Evolutionary conservation across 2,329 filamentous ascomycete genomes (phyloP).

Genomic region (Karstenula rhodostoma): DNA sequence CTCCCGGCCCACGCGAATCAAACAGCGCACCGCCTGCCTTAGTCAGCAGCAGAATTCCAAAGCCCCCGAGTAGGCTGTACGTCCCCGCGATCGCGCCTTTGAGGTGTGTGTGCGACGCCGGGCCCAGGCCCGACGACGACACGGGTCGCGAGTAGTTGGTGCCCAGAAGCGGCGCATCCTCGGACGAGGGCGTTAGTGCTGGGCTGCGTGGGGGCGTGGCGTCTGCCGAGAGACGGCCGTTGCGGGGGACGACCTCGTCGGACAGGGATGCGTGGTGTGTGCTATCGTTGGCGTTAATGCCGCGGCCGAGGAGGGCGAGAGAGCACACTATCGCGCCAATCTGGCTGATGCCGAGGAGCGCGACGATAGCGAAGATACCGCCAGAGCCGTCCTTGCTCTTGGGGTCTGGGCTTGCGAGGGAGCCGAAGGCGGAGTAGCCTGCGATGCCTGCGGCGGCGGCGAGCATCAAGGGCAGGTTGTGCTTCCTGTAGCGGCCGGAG

Average conservation of each 20-base stretch:
- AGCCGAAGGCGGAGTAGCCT: conserved; percentile 80
- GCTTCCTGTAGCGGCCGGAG: conserved; percentile 69
- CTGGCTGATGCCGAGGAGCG: conserved; percentile 87
- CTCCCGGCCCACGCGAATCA: conserved; percentile 74
- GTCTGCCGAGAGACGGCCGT: conserved; percentile 41
- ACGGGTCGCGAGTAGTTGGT: conserved; percentile 22
- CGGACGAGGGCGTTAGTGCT: conserved; percentile 35
- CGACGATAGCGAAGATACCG: conserved; percentile 77
- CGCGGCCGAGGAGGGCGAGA: conserved; percentile 83
- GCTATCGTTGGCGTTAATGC: conserved; percentile 67
- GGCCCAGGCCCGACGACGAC: conserved; percentile 15
- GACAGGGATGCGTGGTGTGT: conserved; percentile 17
- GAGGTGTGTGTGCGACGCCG: conserved; percentile 62
- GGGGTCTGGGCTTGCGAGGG: conserved; percentile 79
- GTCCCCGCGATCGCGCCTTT: conserved; percentile 96
- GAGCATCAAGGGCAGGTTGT: conserved; percentile 77
- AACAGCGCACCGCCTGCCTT: conserved; percentile 90
- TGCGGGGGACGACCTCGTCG: conserved; percentile 24
- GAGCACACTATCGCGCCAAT: conserved; percentile 97
- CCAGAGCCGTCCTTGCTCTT: conserved; percentile 72
- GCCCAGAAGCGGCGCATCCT: conserved; percentile 40
- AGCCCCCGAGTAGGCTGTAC: conserved; percentile 89
- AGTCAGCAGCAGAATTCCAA: conserved; percentile 87
- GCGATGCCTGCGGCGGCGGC: conserved; percentile 77
- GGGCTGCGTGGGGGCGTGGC: conserved; percentile 44